Conservation (phyloP, 202 grass and related monocot species). For the Setaria italica region DNA sequence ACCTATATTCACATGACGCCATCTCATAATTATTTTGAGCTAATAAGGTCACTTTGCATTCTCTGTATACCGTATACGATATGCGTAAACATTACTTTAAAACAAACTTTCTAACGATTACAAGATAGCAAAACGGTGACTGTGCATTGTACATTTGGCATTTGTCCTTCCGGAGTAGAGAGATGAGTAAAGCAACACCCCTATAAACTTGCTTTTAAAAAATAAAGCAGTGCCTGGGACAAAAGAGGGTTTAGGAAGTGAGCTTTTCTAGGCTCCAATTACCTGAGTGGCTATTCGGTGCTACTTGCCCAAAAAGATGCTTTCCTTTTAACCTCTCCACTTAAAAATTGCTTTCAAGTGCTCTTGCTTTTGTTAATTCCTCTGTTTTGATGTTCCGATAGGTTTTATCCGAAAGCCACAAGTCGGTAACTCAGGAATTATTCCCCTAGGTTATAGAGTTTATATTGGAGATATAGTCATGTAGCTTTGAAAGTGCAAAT, state of each 20-base stretch:
- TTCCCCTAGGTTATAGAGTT: too few relatives aligned
- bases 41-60: background rate
- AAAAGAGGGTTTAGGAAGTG: constrained; percentile 31
- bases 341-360: background rate
- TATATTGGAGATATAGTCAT: too few relatives aligned
- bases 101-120: background rate
- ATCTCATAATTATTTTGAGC: background rate
- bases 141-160: background rate
- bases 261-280: constrained; percentile 21
- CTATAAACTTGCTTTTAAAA: background rate
- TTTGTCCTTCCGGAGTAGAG: background rate
- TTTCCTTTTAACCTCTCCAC: background rate
- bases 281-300: background rate
- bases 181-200: constrained; percentile 26
- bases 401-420: background rate
- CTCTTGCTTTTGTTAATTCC: constrained; percentile 5
- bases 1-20: background rate
- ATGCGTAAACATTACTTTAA: background rate
- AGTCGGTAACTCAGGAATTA: background rate
- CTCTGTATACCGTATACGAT: background rate
- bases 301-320: constrained; percentile 28
- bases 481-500: too few relatives aligned
- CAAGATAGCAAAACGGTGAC: background rate
- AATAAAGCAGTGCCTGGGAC: background rate
- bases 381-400: background rate